Conservation (phyloP, 2,329 filamentous ascomycete species). For the Gliomastix tumulicola region DNA sequence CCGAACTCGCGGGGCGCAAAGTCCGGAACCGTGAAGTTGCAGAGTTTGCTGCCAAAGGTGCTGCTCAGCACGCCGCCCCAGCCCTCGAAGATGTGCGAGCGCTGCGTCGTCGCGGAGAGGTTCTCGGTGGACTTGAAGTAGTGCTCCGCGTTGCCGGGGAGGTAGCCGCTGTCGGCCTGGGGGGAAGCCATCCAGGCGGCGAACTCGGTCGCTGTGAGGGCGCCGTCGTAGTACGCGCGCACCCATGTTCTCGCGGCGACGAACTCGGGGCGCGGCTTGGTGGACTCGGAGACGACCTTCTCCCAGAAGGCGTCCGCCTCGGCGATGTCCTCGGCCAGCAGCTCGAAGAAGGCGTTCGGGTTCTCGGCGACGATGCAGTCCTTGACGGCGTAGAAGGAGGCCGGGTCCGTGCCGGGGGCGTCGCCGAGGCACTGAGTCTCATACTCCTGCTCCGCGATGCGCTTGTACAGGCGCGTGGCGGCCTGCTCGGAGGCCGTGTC, state of each 20-base stretch:
- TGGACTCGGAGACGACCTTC: conserved; percentile 15
- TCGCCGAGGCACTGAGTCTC: not conserved
- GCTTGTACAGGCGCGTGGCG: not conserved
- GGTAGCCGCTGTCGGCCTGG: not conserved
- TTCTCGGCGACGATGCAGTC: conserved; percentile 1
- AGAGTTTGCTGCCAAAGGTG: not conserved
- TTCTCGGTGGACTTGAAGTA: conserved; percentile 1
- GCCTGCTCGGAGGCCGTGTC: not conserved
- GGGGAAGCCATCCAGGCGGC: conserved; percentile 1
- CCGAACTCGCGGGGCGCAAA: not conserved
- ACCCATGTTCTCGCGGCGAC: not conserved
- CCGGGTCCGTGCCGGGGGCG: not conserved
- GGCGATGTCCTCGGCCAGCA: conserved; percentile 1
- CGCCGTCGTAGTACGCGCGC: not conserved
- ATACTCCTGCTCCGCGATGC: not conserved
- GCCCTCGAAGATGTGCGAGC: conserved; percentile 2
- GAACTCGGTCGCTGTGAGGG: not conserved
- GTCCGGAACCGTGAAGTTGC: conserved; percentile 1
- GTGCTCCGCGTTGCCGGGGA: conserved; percentile 1
- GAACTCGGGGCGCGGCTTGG: conserved; percentile 9
- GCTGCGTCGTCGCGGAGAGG: not conserved
- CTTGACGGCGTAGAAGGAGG: not conserved
- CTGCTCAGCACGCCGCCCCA: conserved; percentile 1
- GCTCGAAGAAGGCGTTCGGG: conserved; percentile 1
- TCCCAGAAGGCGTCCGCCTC: conserved; percentile 2